Percentiles rank a stretch among this genome's conserved stretches.
Conservation (phyloP, 2,329 filamentous ascomycete species). For the Microsporum audouinii region DNA sequence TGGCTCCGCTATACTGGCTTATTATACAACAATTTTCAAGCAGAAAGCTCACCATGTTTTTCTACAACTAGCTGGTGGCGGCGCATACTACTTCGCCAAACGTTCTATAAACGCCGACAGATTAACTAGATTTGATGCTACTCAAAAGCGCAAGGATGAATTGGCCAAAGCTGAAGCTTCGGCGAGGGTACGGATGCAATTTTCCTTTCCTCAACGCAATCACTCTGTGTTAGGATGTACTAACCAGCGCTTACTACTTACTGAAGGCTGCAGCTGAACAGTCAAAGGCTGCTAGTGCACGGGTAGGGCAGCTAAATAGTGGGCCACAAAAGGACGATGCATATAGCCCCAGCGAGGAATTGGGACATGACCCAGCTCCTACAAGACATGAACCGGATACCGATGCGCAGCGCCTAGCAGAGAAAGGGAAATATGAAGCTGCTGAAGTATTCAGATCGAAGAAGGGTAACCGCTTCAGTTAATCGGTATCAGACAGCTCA, state of each 20-base stretch:
- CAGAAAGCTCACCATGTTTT: constrained; percentile 11
- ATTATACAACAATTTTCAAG: background rate
- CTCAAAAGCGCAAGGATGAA: constrained; percentile 24
- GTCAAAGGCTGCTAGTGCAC: constrained; percentile 17
- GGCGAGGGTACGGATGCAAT: background rate
- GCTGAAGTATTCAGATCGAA: constrained; percentile 60
- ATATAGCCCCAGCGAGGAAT: constrained; percentile 60
- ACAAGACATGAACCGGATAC: constrained; percentile 68
- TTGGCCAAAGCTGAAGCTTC: constrained; percentile 12
- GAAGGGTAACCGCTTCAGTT: constrained; percentile 79
- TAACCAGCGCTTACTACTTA: constrained; percentile 17
- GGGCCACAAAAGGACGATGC: constrained; percentile 40
- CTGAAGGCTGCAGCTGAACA: constrained; percentile 21
- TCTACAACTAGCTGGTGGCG: constrained; percentile 57
- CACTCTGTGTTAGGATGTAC: background rate
- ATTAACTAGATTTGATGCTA: constrained; percentile 55
- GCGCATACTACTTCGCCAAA: constrained; percentile 94
- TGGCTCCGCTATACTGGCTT: constrained; percentile 19
- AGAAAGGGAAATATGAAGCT: constrained; percentile 88
- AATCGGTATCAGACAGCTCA: background rate
- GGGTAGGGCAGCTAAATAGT: background rate
- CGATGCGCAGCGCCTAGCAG: constrained; percentile 52
- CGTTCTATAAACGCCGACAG: constrained; percentile 86
- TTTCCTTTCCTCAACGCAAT: background rate
- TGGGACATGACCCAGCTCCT: constrained; percentile 68